Evolutionary conservation across 2,329 filamentous ascomycete genomes (phyloP).

Genomic region (Fusarium caatingaense): DNA sequence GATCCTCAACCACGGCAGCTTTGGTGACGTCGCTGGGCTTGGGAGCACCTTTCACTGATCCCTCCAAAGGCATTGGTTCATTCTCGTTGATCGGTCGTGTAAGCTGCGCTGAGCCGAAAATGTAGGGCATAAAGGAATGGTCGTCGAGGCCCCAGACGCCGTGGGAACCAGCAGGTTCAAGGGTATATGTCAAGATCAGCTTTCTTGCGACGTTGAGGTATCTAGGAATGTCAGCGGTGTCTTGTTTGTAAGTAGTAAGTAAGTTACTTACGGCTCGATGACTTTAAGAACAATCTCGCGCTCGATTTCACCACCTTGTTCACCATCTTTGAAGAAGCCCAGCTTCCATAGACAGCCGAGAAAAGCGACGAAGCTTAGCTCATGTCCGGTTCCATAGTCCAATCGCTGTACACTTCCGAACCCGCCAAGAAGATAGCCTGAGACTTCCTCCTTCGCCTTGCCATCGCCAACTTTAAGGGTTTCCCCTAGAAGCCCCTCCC

Average conservation of each 20-base stretch:
- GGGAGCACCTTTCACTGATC: conserved; percentile 78
- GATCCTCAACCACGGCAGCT: conserved; percentile 69
- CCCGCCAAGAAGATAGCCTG: conserved; percentile 81
- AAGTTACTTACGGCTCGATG: conserved; percentile 77
- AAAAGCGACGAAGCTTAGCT: conserved; percentile 94
- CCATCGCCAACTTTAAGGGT: conserved; percentile 49
- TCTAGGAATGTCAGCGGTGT: conserved; percentile 54
- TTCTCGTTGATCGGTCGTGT: conserved; percentile 76
- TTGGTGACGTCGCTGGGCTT: conserved; percentile 77
- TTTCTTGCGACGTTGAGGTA: conserved; percentile 84
- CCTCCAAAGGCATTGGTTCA: conserved; percentile 77
- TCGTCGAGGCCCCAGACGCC: conserved; percentile 99
- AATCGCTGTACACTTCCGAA: conserved; percentile 91
- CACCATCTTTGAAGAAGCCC: conserved; percentile 75
- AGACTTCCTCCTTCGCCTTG: conserved; percentile 74
- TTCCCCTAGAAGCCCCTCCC: conserved; percentile 46
- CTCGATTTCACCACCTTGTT: conserved; percentile 69
- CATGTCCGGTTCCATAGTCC: conserved; percentile 96
- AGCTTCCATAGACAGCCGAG: conserved; percentile 92
- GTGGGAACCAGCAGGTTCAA: conserved; percentile 95
- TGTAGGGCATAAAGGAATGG: conserved; percentile 92
- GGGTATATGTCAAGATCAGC: conserved; percentile 88
- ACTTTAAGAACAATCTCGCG: conserved; percentile 83
- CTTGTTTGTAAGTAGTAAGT: neutral
- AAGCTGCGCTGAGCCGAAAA: conserved; percentile 93